Conservation (phyloP, 2,329 filamentous ascomycete genomes). For the Aspergillus fijiensis region DNA sequence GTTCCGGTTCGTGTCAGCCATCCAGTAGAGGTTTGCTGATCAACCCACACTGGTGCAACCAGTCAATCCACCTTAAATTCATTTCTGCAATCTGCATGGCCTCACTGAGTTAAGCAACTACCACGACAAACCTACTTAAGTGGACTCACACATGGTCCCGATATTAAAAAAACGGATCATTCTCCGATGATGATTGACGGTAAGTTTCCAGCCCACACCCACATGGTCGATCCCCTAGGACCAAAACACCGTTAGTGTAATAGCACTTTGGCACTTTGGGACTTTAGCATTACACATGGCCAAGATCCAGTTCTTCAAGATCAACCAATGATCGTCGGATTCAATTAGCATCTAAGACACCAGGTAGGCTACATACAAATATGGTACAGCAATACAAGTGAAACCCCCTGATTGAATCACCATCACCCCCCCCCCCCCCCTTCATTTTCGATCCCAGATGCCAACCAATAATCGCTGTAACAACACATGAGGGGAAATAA, state of each 20-base stretch:
- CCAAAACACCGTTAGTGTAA: not conserved
- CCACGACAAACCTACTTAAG: conserved; percentile 5
- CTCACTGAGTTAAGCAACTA: not conserved
- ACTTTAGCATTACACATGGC: not conserved
- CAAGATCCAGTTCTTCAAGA: not conserved
- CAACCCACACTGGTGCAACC: not conserved
- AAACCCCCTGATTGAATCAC: not conserved
- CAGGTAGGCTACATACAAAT: not conserved
- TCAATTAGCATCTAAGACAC: not conserved
- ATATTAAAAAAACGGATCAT: not conserved
- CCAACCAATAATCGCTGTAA: conserved; percentile 3
- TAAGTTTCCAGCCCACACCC: not conserved
- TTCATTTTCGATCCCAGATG: conserved; percentile 3
- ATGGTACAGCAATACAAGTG: not conserved
- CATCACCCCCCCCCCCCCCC: not conserved
- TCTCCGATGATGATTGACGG: conserved; percentile 2
- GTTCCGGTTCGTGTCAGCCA: not conserved
- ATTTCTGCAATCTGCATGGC: not conserved
- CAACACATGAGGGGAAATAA: conserved; percentile 1
- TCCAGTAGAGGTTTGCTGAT: not conserved
- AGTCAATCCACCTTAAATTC: not conserved
- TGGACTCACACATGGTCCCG: conserved; percentile 9
- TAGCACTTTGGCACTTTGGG: not conserved
- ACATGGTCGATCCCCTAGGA: conserved; percentile 9
- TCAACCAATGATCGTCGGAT: not conserved